Evolutionary conservation across 345 rosid genomes (phyloP).

Genomic region (Jatropha curcas): DNA sequence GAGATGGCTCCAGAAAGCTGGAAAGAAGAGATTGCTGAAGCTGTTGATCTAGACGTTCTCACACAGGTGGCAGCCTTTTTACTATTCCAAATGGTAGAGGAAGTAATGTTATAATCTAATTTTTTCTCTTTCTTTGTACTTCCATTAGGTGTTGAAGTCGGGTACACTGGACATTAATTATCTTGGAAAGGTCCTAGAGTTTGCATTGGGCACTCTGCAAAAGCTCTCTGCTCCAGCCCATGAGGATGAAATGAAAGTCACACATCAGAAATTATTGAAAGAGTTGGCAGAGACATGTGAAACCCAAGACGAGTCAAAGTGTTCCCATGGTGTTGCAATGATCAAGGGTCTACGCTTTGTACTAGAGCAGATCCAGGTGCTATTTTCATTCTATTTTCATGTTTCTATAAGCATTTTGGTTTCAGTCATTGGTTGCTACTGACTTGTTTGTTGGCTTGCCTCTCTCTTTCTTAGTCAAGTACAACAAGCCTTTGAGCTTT

Average conservation of each 20-base stretch:
- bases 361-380: conserved; percentile 85
- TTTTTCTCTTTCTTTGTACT: conserved; percentile 3
- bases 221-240: conserved; percentile 78
- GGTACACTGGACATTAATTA: conserved; percentile 71
- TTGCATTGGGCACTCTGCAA: conserved; percentile 67
- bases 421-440: background rate
- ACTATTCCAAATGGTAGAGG: background rate
- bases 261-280: conserved; percentile 49
- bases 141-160: conserved; percentile 59
- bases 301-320: conserved; percentile 42
- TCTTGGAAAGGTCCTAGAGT: conserved; percentile 74
- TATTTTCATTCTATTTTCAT: background rate
- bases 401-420: background rate
- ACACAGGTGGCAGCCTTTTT: conserved; percentile 52
- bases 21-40: conserved; percentile 68
- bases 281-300: conserved; percentile 62
- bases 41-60: conserved; percentile 75
- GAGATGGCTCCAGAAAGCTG: conserved; percentile 85
- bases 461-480: too few relatives aligned
- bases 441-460: background rate
- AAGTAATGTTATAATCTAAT: background rate
- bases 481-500: too few relatives aligned
- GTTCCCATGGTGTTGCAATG: conserved; percentile 58
- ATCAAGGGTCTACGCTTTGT: conserved; percentile 79
- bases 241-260: conserved; percentile 60